These are phyloP conservation scores for Neonothopanus nambi DNA, from an alignment of 1,284 basidiomycete genomes.

Conservation along the genomic window DNA sequence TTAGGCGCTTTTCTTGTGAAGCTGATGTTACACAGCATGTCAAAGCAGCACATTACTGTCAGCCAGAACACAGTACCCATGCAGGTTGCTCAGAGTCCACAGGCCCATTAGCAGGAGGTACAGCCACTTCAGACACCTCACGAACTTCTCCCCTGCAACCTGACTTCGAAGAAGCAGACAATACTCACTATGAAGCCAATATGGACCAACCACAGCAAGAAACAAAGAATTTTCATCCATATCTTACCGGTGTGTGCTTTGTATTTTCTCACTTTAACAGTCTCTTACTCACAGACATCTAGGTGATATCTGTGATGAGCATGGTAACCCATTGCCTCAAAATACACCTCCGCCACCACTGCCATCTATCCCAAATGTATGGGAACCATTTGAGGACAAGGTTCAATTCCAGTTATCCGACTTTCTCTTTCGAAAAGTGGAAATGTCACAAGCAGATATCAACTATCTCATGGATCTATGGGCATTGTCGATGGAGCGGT, in stretches of 20 bases:
- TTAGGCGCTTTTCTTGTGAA: no score
- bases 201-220: conserved; percentile 4
- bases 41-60: no score
- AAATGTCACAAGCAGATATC: conserved; percentile 18
- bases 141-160: no score
- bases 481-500: conserved; percentile 14
- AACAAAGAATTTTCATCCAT: conserved; percentile 2
- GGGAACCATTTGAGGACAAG: conserved; percentile 14
- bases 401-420: conserved; percentile 15
- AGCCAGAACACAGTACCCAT: no score
- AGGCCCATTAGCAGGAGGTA: no score
- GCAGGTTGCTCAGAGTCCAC: no score
- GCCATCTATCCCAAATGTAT: conserved; percentile 1
- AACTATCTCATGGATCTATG: conserved; percentile 20
- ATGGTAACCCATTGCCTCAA: conserved; percentile 1
- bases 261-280: neutral
- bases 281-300: neutral
- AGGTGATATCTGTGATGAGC: conserved; percentile 11
- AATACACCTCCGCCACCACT: conserved; percentile 4
- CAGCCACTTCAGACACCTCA: no score
- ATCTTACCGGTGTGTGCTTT: neutral
- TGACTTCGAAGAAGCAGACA: neutral
- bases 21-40: no score
- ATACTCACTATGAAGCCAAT: neutral
- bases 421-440: conserved; percentile 18